These are phyloP conservation scores for Triticum timopheevii DNA, from an alignment of 176 grass and related monocot species.

Conservation along the genomic window DNA sequence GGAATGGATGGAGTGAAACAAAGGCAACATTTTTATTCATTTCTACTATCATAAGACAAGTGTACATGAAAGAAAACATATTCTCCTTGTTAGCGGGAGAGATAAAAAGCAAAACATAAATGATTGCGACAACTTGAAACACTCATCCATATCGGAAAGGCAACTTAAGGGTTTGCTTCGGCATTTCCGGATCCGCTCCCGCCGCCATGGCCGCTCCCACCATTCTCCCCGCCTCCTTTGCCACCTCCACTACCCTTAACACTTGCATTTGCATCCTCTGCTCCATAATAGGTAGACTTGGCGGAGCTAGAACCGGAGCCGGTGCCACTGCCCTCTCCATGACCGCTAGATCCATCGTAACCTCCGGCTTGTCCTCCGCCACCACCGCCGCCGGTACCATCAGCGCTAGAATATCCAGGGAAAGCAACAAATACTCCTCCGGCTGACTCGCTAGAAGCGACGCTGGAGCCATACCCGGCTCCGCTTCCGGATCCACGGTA, in stretches of 20 bases:
- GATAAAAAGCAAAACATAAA: neutral
- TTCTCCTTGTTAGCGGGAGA: neutral
- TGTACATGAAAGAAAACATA: neutral
- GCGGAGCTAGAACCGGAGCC: neutral
- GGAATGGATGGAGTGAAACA: neutral
- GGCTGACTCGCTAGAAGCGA: neutral
- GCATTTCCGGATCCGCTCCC: neutral
- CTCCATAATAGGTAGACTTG: neutral
- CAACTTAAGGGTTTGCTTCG: neutral
- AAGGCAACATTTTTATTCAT: neutral
- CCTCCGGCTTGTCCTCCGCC: constrained; percentile 13
- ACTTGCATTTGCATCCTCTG: neutral
- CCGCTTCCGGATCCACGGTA: neutral
- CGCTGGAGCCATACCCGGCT: neutral
- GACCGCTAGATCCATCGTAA: neutral
- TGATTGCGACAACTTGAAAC: too few species aligned
- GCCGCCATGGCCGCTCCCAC: neutral
- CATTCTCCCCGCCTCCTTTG: neutral
- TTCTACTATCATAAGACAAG: neutral
- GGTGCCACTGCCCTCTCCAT: neutral
- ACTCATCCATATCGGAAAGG: neutral
- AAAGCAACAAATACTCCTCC: neutral
- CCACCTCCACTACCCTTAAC: neutral
- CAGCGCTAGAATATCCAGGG: neutral
- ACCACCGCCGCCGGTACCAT: neutral